Evolutionary conservation across 495 filamentous ascomycete species (phyloP).

Genomic region (Terfezia boudieri): DNA sequence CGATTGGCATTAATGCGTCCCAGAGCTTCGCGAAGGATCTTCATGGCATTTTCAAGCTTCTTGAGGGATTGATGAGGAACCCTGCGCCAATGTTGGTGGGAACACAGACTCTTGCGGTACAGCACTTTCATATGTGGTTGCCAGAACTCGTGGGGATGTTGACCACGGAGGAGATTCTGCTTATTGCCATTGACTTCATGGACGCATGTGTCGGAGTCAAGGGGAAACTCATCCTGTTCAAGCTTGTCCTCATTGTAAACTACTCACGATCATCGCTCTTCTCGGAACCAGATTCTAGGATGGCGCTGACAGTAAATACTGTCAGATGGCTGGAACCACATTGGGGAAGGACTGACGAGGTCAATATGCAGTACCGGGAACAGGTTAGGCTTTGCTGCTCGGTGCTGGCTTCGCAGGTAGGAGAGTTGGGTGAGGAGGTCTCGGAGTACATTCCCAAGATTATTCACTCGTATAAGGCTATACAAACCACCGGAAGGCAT

Average conservation of each 20-base stretch:
- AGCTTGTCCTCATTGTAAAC: slow-evolving; percentile 77
- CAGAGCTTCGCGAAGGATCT: slow-evolving; percentile 57
- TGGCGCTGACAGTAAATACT: slow-evolving; percentile 55
- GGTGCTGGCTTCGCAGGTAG: slow-evolving; percentile 62
- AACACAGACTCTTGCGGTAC: slow-evolving; percentile 83
- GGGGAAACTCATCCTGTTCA: slow-evolving; percentile 86
- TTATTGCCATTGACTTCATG: slow-evolving; percentile 82
- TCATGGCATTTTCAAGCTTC: slow-evolving; percentile 64
- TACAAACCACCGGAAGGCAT: slow-evolving; percentile 34
- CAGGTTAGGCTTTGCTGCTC: slow-evolving; percentile 85
- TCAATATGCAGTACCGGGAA: slow-evolving; percentile 72
- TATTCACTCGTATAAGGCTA: slow-evolving; percentile 60
- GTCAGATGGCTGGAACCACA: slow-evolving; percentile 81
- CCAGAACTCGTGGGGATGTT: slow-evolving; percentile 64
- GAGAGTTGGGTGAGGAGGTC: slow-evolving; percentile 54
- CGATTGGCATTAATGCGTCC: slow-evolving; percentile 64
- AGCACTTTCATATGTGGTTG: slow-evolving; percentile 92
- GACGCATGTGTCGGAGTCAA: slow-evolving; percentile 72
- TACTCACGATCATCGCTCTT: slow-evolving; percentile 64
- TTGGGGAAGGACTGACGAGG: slow-evolving; percentile 55
- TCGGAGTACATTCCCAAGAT: slow-evolving; percentile 79
- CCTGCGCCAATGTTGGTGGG: slow-evolving; percentile 65
- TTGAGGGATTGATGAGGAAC: slow-evolving; percentile 76
- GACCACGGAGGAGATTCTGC: slow-evolving; percentile 60
- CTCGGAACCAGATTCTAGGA: slow-evolving; percentile 46